Conservation (phyloP, 371 early-diverging fungal species). For the Entomophthora muscae region DNA sequence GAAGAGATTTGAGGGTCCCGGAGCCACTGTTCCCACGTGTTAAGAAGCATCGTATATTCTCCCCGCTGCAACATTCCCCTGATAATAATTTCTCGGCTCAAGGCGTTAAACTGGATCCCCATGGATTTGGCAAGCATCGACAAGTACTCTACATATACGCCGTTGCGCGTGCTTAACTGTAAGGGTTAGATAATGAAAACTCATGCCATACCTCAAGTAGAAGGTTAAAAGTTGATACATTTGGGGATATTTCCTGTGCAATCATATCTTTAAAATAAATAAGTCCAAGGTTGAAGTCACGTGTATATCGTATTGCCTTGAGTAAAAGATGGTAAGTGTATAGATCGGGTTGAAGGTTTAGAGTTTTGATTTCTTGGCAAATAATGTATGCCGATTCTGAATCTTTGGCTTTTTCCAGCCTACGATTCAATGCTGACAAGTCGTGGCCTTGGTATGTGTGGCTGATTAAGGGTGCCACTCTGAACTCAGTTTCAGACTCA, state of each 20-base stretch:
- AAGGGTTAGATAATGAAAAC: not conserved
- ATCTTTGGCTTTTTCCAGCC: not conserved
- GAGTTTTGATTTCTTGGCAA: not conserved
- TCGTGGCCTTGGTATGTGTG: constrained; percentile 5
- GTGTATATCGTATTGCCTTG: not conserved
- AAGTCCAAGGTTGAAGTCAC: not conserved
- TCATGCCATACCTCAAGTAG: not conserved
- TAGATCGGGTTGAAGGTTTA: not conserved
- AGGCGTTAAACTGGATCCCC: not conserved
- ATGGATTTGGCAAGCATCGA: not conserved
- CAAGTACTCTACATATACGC: not conserved
- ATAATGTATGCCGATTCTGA: not conserved
- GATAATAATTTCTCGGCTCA: not conserved
- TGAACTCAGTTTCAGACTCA: no score
- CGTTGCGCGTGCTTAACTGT: not conserved
- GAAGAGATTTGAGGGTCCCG: not conserved
- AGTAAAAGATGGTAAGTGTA: not conserved
- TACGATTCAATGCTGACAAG: not conserved
- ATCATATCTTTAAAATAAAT: not conserved
- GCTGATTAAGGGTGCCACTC: not conserved
- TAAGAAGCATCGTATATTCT: not conserved
- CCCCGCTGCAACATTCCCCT: not conserved
- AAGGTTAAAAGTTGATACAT: not conserved
- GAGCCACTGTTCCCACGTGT: not conserved
- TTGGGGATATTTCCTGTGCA: not conserved